These are phyloP conservation scores for Pseudisothecium myosuroides DNA, from an alignment of 225 moss, liverwort and hornwort species.

Conservation along the genomic window DNA sequence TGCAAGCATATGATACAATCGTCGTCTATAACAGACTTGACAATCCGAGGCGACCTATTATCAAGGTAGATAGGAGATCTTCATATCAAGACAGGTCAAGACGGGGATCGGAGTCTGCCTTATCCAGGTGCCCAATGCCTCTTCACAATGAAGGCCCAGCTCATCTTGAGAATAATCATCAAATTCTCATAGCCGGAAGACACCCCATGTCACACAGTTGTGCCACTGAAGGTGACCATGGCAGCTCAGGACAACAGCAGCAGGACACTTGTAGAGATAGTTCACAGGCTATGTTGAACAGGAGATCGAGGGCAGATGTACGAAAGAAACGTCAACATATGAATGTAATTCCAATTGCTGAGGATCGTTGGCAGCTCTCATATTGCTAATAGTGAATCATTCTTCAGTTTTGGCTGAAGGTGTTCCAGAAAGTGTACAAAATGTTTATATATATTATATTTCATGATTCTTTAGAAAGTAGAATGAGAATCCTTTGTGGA, in stretches of 20 bases:
- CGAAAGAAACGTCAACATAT: neutral
- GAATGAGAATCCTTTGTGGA: no score
- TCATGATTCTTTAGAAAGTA: no score
- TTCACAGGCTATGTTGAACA: neutral
- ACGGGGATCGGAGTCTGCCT: neutral
- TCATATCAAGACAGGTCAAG: neutral
- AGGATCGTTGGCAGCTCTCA: conserved; percentile 40
- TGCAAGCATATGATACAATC: conserved; percentile 38
- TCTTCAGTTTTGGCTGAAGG: neutral
- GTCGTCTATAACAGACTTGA: conserved; percentile 15
- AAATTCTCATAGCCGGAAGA: neutral
- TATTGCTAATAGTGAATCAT: conserved; percentile 2
- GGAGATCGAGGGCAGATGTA: neutral
- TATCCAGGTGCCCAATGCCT: neutral
- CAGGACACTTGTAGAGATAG: neutral
- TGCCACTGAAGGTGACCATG: neutral
- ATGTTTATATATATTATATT: no score
- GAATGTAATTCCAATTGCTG: conserved; percentile 2
- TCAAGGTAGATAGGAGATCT: neutral
- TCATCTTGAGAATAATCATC: neutral
- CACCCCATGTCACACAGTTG: neutral
- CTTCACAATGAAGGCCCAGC: neutral
- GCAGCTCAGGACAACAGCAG: neutral
- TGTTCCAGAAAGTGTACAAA: neutral
- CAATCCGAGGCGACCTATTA: neutral